Base-by-base conservation (phyloP, 2,329 filamentous ascomycete species). In the Diaporthe sp. region DNA sequence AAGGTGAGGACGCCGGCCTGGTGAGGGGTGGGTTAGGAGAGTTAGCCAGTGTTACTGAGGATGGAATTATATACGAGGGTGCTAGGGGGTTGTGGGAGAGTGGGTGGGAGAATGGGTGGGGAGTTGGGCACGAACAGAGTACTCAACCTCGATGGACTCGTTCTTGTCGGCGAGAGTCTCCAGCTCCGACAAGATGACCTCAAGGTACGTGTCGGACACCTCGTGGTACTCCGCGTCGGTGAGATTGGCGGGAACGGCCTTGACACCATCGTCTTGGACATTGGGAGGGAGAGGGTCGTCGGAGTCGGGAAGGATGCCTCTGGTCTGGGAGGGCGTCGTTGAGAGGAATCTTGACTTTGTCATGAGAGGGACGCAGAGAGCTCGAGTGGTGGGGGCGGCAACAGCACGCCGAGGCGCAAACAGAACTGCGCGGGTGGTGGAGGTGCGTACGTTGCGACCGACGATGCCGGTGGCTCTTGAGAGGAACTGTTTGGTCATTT, bases 1-100 rank as follows among this genome's bases (percentile, higher is more conserved):
- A 98, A 88, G 77, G 92, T 95, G 79, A 98, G 89, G 74, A 98
- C 95, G 73, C 97, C 96, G 72, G 95, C 91, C 96, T 98, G 80
- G 42, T 42, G 59, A 22, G 10, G 19, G 17, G 74, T 57, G 62
- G 72, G 77, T 79, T 76, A 76, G 61, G 57, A 72, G 74, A 28
- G 31, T 75, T 19, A 2, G 22, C 22, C n/a, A 39, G 2, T 49
- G 44, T 31, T 31, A 3, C 31, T 31, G 3, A 6, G 3, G 3
- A 6, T 31, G 4, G 31, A 1, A 31, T 31, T 6, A 31, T 31
- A 3, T 31, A 31, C n/a, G 59, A 46, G 68, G 9, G 22, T 25
- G 25, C 25, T 25, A 25, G 25, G 25, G 25, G 25, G 25, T 25
- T 25, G 25, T 25, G 25, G 25, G 25, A 25, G 25, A 25, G 25